Conservation (phyloP, 805 yeast species). For the Tetrapisispora iriomotensis region DNA sequence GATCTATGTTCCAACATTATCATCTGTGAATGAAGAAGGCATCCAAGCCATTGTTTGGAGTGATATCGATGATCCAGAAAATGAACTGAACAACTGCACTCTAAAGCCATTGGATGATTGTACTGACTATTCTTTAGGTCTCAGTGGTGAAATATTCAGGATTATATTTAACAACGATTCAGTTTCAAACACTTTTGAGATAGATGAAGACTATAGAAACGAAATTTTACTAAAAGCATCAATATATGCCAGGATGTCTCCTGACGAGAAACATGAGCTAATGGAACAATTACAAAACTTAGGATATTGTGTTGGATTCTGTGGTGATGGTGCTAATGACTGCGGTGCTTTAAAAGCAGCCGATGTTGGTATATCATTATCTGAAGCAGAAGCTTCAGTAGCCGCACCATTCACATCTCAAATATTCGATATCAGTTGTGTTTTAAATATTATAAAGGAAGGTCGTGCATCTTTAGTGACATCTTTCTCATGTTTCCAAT, state of each 20-base stretch:
- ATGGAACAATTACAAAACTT: constrained; percentile 76
- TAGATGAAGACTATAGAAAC: constrained; percentile 35
- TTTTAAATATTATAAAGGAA: constrained; percentile 79
- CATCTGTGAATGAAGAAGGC: constrained; percentile 25
- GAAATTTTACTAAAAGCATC: constrained; percentile 60
- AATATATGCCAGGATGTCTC: constrained; percentile 95
- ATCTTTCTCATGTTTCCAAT: constrained; percentile 92
- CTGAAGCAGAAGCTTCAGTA: constrained; percentile 97
- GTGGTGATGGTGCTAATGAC: constrained; percentile 99
- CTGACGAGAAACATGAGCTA: constrained; percentile 95
- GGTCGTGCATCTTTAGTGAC: constrained; percentile 94
- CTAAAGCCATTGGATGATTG: constrained; percentile 37
- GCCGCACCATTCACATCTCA: constrained; percentile 98
- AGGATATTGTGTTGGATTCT: constrained; percentile 91
- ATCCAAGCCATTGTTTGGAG: constrained; percentile 44
- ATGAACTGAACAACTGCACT: constrained; percentile 54
- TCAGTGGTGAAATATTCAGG: constrained; percentile 89
- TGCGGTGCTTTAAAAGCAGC: constrained; percentile 98
- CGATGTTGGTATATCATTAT: constrained; percentile 88
- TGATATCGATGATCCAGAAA: constrained; percentile 50
- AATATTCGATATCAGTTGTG: constrained; percentile 84
- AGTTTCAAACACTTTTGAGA: constrained; percentile 3
- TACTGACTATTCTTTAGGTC: constrained; percentile 57
- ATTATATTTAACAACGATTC: constrained; percentile 44
- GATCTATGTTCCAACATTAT: constrained; percentile 56